phyloP scores from a whole-genome alignment of 306 rosid species.

The Boehmeria nivea region DNA sequence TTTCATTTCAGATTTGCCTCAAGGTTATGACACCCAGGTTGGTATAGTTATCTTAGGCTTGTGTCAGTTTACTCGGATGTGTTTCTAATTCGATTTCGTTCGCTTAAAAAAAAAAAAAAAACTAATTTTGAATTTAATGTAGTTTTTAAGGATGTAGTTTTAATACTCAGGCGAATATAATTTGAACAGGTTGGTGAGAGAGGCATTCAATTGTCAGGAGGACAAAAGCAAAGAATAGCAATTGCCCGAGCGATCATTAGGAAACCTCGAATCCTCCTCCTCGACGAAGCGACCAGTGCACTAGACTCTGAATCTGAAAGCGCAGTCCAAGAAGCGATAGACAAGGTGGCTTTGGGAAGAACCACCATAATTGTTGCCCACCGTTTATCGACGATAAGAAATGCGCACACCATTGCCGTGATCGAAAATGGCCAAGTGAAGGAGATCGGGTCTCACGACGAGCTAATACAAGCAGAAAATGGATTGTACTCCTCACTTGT shows the following conservation, averaged over 20 bases:
- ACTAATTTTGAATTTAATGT: too few species aligned
- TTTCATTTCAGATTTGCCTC: conserved; percentile 19
- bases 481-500: conserved; percentile 55
- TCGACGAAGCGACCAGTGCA: conserved; percentile 76
- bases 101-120: too few species aligned
- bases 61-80: not conserved
- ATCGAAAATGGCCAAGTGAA: conserved; percentile 49
- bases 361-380: conserved; percentile 58
- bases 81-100: too few species aligned
- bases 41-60: not conserved
- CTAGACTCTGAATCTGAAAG: conserved; percentile 49
- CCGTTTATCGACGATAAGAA: conserved; percentile 50
- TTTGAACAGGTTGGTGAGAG: conserved; percentile 45
- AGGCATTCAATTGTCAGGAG: conserved; percentile 58
- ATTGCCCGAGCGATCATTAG: conserved; percentile 56
- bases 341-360: conserved; percentile 34
- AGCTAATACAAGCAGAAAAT: conserved; percentile 32
- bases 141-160: too few species aligned
- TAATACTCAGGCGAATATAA: not conserved
- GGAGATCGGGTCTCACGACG: conserved; percentile 64
- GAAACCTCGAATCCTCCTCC: conserved; percentile 42
- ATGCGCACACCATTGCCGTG: conserved; percentile 51
- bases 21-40: conserved; percentile 30
- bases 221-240: conserved; percentile 84
- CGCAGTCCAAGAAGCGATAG: conserved; percentile 49